Base-by-base conservation (phyloP, 345 rosid genomes). In the Aegle marmelos region DNA sequence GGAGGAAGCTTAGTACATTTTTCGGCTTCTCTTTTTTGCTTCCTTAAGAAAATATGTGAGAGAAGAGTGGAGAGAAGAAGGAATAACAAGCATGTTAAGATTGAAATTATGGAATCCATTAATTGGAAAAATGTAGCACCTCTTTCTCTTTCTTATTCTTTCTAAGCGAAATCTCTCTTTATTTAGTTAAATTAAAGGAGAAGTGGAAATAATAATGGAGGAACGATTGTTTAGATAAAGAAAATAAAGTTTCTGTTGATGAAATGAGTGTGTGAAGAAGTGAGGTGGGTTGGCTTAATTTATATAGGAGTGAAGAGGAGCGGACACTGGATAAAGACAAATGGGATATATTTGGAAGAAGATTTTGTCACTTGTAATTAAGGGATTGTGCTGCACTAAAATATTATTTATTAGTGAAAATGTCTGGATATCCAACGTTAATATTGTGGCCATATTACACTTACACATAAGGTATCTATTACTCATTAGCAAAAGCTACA, bases 1-100 rank as follows among this genome's bases (percentile, higher is more conserved):
- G 98, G 97, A 62, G 98, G 97, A 68, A 93, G 94, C 80, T 87
- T 87, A 64, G 77, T n/a, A 80, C 66, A 80, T 31, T 74, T 50
- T 74, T 72, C 66, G 53, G 66, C 30, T 37, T 61, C 28, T 71
- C 60, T 70, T 48, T 25, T 88, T 53, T 56, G 73, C 66, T 72
- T 84, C 61, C 39, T 5, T 30, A 79, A 30, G 10, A 74, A 37
- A 2, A 60, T 74, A 63, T 76, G 85, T 48, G 85, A 86, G 56
- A 89, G 75, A 68, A 90, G 81, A 50, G 79, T 63, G 22, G 75
- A 89, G 71, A 91, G 83, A 16, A 84, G 63, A 69, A 89, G 80
- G 79, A 78, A 68, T 10, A 77, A 37, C 25, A 59, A 54, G 67
- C 66, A 73, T 24, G 17, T 0, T 62, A 64, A 24, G n/a, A 2